These are phyloP conservation scores for Phylloporus rhodoxanthus DNA, from an alignment of 768 basidiomycete genomes.

Conservation along the genomic window DNA sequence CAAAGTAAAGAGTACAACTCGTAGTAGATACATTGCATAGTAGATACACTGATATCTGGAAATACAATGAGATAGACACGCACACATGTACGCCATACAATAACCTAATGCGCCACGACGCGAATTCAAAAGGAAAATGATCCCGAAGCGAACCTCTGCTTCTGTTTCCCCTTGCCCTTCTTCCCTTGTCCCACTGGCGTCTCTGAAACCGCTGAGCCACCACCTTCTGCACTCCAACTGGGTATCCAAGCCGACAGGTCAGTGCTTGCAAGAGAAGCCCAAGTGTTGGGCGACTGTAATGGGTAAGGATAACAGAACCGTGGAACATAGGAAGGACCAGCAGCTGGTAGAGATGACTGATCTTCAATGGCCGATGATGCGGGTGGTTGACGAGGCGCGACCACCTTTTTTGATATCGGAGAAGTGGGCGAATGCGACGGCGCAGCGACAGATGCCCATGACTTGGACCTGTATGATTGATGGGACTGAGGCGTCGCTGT, in stretches of 20 bases:
- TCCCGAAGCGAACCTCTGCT: neutral
- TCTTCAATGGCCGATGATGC: neutral
- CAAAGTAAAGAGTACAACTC: neutral
- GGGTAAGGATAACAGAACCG: neutral
- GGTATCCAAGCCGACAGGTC: neutral
- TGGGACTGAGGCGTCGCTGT: neutral
- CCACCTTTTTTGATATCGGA: neutral
- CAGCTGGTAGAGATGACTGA: neutral
- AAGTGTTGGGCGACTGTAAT: neutral
- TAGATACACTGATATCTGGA: too few species aligned
- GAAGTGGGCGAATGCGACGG: neutral
- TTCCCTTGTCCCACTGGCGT: neutral
- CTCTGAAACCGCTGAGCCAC: neutral
- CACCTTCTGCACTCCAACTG: neutral
- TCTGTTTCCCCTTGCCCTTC: neutral
- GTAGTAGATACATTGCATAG: neutral
- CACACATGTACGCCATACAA: neutral
- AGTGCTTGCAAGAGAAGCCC: neutral
- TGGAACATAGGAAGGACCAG: neutral
- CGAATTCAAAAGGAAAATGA: neutral
- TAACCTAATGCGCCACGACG: neutral
- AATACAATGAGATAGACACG: too few species aligned
- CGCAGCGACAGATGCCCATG: neutral
- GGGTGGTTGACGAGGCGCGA: neutral
- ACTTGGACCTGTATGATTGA: neutral